Evolutionary conservation across 2,329 filamentous ascomycete species (phyloP).

Genomic region (Aureobasidium sp.): DNA sequence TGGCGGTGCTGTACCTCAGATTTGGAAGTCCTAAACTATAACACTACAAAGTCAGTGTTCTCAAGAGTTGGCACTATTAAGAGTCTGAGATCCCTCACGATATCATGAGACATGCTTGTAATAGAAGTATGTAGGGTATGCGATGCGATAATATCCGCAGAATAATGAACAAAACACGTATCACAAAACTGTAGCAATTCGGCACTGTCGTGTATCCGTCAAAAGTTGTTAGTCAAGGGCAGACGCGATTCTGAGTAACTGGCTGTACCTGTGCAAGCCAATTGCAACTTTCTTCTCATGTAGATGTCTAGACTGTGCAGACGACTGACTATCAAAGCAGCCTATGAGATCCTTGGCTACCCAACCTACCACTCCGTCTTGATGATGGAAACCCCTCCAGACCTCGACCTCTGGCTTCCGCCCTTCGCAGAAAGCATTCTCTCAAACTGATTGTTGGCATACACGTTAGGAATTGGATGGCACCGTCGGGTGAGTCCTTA

Average conservation of each 20-base stretch:
- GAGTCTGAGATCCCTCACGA: neutral
- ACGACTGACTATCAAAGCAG: neutral
- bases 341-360: conserved; percentile 20
- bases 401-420: conserved; percentile 22
- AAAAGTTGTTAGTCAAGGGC: neutral
- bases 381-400: conserved; percentile 20
- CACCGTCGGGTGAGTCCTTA: conserved; percentile 27
- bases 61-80: neutral
- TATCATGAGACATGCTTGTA: neutral
- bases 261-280: too few species aligned
- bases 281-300: too few species aligned
- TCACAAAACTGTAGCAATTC: too few species aligned
- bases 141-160: neutral
- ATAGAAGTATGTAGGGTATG: neutral
- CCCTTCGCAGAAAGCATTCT: conserved; percentile 21
- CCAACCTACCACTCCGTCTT: conserved; percentile 21
- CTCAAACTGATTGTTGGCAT: conserved; percentile 23
- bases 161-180: neutral
- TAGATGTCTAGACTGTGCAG: too few species aligned
- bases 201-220: too few species aligned
- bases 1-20: neutral
- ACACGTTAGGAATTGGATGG: conserved; percentile 25
- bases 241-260: neutral
- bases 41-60: too few species aligned
- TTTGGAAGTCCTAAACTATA: neutral